Conservation (phyloP, 1,284 basidiomycete genomes). For the Cryptococcus sp. region DNA sequence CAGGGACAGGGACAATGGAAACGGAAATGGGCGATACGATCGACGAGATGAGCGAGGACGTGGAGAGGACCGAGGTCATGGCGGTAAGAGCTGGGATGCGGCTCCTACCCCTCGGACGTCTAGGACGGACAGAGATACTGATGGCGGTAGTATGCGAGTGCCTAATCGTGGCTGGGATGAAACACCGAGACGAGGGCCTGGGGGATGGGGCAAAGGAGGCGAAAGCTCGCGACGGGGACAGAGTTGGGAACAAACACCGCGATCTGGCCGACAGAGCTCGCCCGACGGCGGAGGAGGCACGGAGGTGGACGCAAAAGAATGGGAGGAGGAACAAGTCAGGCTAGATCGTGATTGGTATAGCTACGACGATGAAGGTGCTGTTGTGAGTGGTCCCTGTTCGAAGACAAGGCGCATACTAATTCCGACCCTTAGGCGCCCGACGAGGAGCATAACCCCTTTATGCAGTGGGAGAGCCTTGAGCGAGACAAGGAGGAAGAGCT, state of each 20-base stretch:
- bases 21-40: conserved; percentile 30
- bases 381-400: conserved; percentile 55
- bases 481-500: conserved; percentile 73
- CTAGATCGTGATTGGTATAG: conserved; percentile 94
- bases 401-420: conserved; percentile 1
- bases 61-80: conserved; percentile 10
- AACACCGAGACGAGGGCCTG: conserved; percentile 63
- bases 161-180: conserved; percentile 89
- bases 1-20: conserved; percentile 25
- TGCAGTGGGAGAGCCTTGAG: conserved; percentile 84
- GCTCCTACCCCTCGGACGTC: conserved; percentile 66
- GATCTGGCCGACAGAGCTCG: conserved; percentile 59
- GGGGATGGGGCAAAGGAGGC: conserved; percentile 28
- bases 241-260: conserved; percentile 81
- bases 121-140: conserved; percentile 61
- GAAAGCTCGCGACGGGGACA: conserved; percentile 17
- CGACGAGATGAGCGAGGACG: conserved; percentile 16
- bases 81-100: conserved; percentile 48
- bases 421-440: conserved; percentile 61
- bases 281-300: conserved; percentile 50
- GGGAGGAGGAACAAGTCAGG: conserved; percentile 90
- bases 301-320: conserved; percentile 65
- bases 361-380: conserved; percentile 78
- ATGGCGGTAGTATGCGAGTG: conserved; percentile 80
- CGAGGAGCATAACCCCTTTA: conserved; percentile 87